Percentiles rank a stretch among this genome's conserved stretches.
Evolutionary conservation across 2,329 filamentous ascomycete species (phyloP).

Genomic region (Microcyclosporella mali): DNA sequence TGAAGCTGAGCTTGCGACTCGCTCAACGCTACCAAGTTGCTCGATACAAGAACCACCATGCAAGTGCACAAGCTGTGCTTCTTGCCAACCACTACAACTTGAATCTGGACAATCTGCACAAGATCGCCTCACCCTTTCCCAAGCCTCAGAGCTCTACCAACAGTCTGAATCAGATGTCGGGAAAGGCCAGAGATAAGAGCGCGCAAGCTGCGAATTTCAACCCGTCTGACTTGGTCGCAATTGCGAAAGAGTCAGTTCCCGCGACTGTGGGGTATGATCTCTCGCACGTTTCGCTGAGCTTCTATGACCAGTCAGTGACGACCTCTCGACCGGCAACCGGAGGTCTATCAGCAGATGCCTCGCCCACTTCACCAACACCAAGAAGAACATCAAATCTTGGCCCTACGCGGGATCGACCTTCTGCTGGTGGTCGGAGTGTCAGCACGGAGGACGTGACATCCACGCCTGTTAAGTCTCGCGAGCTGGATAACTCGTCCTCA

Average conservation of each 20-base stretch:
- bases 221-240: slow-evolving; percentile 75
- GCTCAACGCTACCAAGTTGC: slow-evolving; percentile 90
- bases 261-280: slow-evolving; percentile 62
- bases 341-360: slow-evolving; percentile 34
- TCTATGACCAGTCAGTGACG: slow-evolving; percentile 53
- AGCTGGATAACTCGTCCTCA: slow-evolving; percentile 34
- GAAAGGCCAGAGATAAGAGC: slow-evolving; percentile 71
- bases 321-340: slow-evolving; percentile 21
- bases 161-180: slow-evolving; percentile 47
- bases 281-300: slow-evolving; percentile 70
- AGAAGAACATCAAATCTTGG: slow-evolving; percentile 56
- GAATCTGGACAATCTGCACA: slow-evolving; percentile 71
- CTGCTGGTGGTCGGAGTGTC: slow-evolving; percentile 19
- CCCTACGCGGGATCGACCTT: slow-evolving; percentile 32
- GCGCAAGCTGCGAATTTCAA: slow-evolving; percentile 53
- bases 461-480: slow-evolving; percentile 25
- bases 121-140: slow-evolving; percentile 72
- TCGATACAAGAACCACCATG: slow-evolving; percentile 58
- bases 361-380: slow-evolving; percentile 62
- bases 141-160: slow-evolving; percentile 55
- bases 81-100: slow-evolving; percentile 76
- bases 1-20: slow-evolving; percentile 76
- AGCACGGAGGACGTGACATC: slow-evolving; percentile 22
- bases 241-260: slow-evolving; percentile 53
- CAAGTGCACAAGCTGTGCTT: slow-evolving; percentile 58